Evolutionary conservation across 2,329 filamentous ascomycete genomes (phyloP).

Genomic region (Colletotrichum tamarilloi): DNA sequence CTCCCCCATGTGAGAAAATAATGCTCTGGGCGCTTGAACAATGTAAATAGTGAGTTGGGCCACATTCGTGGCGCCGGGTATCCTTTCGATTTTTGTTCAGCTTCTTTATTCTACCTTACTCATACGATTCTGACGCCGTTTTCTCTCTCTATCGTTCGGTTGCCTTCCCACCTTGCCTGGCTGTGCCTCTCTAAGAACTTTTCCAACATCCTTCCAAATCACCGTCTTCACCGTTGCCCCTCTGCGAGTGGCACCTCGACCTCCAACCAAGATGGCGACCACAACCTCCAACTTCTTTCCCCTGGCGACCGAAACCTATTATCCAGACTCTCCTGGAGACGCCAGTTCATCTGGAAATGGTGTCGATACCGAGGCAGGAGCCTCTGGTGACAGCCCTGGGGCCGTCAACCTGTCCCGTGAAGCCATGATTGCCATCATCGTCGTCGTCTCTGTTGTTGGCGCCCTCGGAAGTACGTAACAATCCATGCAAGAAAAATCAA

Average conservation of each 20-base stretch:
- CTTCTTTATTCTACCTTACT: constrained; percentile 32
- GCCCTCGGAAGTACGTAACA: constrained; percentile 73
- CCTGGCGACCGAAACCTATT: constrained; percentile 54
- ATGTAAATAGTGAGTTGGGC: constrained; percentile 36
- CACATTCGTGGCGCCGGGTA: constrained; percentile 36
- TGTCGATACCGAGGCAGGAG: constrained; percentile 69
- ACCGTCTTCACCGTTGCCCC: background rate
- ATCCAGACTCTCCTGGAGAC: constrained; percentile 46
- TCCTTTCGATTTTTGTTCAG: constrained; percentile 34
- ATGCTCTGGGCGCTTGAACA: constrained; percentile 10
- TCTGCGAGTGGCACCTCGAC: constrained; percentile 13
- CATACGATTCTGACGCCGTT: constrained; percentile 32
- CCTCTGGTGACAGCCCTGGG: constrained; percentile 70
- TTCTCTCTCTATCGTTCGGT: background rate
- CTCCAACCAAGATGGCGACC: constrained; percentile 49
- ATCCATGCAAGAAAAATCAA: background rate
- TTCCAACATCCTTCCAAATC: background rate
- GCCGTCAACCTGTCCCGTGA: constrained; percentile 74
- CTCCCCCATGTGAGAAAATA: background rate
- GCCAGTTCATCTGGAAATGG: constrained; percentile 48
- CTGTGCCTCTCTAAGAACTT: background rate
- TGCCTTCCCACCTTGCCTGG: background rate
- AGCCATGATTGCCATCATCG: constrained; percentile 78
- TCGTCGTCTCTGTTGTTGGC: constrained; percentile 74
- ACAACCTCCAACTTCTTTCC: constrained; percentile 53